Percentiles rank a stretch among this genome's conserved stretches.
phyloP scores from a whole-genome alignment of 352 stramenopile genomes.

The Phytophthora pistaciae region DNA sequence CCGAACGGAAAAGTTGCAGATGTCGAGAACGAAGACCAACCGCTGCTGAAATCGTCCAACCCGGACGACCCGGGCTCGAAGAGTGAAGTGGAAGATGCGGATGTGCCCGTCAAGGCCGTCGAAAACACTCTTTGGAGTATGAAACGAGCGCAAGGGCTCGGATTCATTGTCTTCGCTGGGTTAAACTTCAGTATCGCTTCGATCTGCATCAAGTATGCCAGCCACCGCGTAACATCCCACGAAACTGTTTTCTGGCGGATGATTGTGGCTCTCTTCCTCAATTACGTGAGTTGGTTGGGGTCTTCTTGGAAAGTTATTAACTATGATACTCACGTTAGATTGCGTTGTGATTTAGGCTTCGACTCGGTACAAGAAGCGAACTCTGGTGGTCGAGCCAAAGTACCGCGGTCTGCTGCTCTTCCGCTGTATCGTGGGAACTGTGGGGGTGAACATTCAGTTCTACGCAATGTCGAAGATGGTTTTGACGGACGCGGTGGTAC shows the following conservation, averaged over 20 bases:
- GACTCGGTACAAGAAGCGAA: conserved; percentile 45
- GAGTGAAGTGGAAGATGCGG: conserved; percentile 17
- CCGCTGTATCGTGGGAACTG: conserved; percentile 60
- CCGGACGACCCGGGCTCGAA: conserved; percentile 17
- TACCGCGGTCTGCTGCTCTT: conserved; percentile 54
- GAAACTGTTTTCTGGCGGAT: conserved; percentile 73
- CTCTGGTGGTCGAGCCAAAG: conserved; percentile 44
- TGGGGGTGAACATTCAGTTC: conserved; percentile 61
- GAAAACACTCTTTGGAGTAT: conserved; percentile 17
- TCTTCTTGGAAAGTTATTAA: no score
- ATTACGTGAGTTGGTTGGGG: conserved; percentile 45
- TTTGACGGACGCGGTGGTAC: conserved; percentile 65
- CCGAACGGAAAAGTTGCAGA: conserved; percentile 22
- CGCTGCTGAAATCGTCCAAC: conserved; percentile 17
- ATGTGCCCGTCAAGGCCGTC: conserved; percentile 1
- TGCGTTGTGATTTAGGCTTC: conserved; percentile 27
- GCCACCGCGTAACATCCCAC: conserved; percentile 59
- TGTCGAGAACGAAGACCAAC: conserved; percentile 30
- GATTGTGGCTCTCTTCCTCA: conserved; percentile 55
- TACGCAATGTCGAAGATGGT: conserved; percentile 81
- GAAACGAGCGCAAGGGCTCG: conserved; percentile 43
- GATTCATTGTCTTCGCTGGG: conserved; percentile 57
- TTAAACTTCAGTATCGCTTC: conserved; percentile 78
- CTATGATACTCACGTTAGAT: no score
- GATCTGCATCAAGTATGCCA: conserved; percentile 71